A percentile compares a stretch with the other conserved stretches of the same genome.
Conservation (phyloP, 2,329 filamentous ascomycete species). For the Aureobasidium namibiae region DNA sequence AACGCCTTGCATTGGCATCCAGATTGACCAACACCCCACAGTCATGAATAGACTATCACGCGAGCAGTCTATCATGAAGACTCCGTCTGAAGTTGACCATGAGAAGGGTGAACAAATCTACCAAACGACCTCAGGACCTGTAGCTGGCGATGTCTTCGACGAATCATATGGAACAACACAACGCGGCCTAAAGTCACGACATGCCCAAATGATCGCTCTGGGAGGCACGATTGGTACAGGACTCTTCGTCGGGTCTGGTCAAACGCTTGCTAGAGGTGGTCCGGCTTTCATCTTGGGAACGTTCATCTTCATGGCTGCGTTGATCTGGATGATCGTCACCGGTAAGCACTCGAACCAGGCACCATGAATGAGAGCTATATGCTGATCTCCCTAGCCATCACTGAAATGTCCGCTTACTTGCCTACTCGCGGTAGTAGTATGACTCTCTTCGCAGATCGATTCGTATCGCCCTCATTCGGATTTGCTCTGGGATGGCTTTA, state of each 20-base stretch:
- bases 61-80: not conserved
- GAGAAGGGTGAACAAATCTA: conserved; percentile 5
- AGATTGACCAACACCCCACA: not conserved
- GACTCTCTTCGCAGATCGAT: conserved; percentile 39
- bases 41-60: not conserved
- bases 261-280: conserved; percentile 29
- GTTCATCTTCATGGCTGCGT: conserved; percentile 33
- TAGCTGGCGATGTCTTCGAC: conserved; percentile 19
- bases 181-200: conserved; percentile 32
- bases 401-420: conserved; percentile 53
- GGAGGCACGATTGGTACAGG: conserved; percentile 23
- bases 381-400: conserved; percentile 20
- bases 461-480: conserved; percentile 35
- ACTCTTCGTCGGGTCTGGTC: conserved; percentile 31
- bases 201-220: conserved; percentile 29
- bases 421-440: conserved; percentile 46
- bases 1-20: not conserved
- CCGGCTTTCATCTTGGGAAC: conserved; percentile 36
- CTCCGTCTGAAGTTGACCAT: not conserved
- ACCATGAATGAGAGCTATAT: conserved; percentile 18
- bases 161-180: conserved; percentile 29
- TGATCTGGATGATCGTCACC: conserved; percentile 39
- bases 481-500: conserved; percentile 40
- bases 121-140: not conserved
- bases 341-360: conserved; percentile 18